A percentile compares a stretch with the other conserved stretches of the same genome.
Conservation (phyloP, 306 rosid genomes). For the Adenanthera pavonina region DNA sequence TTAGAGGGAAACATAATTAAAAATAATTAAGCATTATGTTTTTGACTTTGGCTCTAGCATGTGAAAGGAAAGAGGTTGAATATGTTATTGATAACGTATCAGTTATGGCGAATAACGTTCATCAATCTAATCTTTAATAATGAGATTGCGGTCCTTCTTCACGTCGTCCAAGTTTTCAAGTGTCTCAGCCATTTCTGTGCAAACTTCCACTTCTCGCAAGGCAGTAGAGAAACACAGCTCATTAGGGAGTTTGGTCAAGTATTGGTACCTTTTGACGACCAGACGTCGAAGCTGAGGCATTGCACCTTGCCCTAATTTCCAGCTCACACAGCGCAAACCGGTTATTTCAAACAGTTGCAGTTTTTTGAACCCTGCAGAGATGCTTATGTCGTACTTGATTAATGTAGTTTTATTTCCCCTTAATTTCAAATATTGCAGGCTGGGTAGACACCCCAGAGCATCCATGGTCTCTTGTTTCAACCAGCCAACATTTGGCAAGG, state of each 20-base stretch:
- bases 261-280: background rate
- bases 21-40: too few species aligned
- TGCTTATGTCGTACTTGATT: too few species aligned
- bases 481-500: too few species aligned
- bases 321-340: background rate
- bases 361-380: background rate
- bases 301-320: background rate
- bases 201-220: background rate
- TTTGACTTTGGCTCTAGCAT: too few species aligned
- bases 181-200: background rate
- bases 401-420: too few species aligned
- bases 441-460: background rate
- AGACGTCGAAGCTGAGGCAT: slow-evolving; percentile 4
- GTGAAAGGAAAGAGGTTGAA: too few species aligned
- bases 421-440: background rate
- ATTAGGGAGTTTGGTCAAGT: background rate
- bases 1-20: too few species aligned
- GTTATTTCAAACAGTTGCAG: background rate
- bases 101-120: too few species aligned
- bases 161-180: background rate
- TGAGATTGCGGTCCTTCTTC: background rate
- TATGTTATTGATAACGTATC: too few species aligned
- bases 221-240: background rate
- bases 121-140: background rate
- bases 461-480: background rate